Base-by-base conservation (phyloP, 306 rosid genomes). In the Medicago arabica region DNA sequence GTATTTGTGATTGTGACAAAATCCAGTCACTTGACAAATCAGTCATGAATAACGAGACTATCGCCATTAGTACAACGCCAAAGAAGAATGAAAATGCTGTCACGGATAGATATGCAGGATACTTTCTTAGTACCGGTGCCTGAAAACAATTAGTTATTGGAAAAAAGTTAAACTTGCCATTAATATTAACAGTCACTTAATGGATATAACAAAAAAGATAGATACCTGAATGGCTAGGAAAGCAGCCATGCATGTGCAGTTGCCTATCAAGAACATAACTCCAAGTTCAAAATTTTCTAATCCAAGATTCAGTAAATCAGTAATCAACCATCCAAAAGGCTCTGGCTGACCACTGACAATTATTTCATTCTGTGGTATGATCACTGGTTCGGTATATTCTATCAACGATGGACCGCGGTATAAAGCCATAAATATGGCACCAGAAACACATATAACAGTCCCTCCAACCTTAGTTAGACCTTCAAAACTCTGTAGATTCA, bases 61-160 rank as follows among this genome's bases (percentile, higher is more conserved):
- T 28, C 66, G 39, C 66, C 66, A 60, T 28, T 60, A 60, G 66
- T 28, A 60, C 66, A 25, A 60, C 66, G 28, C 66, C 66, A 28
- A 25, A 25, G 40, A 60, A 60, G 66, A 60, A 60, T 60, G 66
- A 25, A 60, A 12, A 60, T 28, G 66, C 41, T 60, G 66, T 25
- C 40, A 60, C 9, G 2, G 66, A 60, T 25, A 60, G 41, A 13
- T 60, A 25, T 10, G 66, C 66, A 60, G 66, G 66, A 60, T 25
- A 60, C 41, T 28, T 60, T 13, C 28, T 60, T 28, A 60, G 28
- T 60, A 60, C 66, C 2, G 17, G 66, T 2, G 66, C 66, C 66
- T 60, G 40, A 13, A 60, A 28, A 60, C 25, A 16, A 60, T 46
- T 46, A 13, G 7, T 46, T 12, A 46, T 4, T 13, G 7, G 16